Percentiles rank a stretch among this genome's conserved stretches.
phyloP scores from a whole-genome alignment of 192 early-diverging fungal species.

The Mortierella antarctica region DNA sequence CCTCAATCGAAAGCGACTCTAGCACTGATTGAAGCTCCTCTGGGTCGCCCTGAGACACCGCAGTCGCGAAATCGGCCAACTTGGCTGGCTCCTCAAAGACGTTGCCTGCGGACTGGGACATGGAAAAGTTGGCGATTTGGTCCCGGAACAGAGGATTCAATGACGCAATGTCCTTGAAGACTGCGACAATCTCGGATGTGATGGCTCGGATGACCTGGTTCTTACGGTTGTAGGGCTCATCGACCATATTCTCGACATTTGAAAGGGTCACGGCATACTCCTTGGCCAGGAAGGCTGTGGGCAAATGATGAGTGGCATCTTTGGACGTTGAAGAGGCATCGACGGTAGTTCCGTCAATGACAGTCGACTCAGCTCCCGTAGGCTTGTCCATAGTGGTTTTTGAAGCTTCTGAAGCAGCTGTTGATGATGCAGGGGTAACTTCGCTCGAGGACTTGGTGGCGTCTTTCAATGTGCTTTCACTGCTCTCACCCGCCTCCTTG shows the following conservation, averaged over 20 bases:
- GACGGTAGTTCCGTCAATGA: conserved; percentile 28
- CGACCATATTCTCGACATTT: conserved; percentile 89
- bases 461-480: conserved; percentile 17
- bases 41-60: conserved; percentile 93
- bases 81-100: conserved; percentile 95
- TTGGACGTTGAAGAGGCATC: conserved; percentile 7
- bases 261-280: conserved; percentile 87
- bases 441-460: conserved; percentile 13
- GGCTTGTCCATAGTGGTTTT: conserved; percentile 5
- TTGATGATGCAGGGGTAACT: conserved; percentile 22
- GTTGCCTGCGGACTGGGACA: conserved; percentile 94
- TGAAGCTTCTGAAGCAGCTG: conserved; percentile 12
- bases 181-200: conserved; percentile 94
- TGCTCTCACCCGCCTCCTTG: conserved; percentile 36
- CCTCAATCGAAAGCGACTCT: conserved; percentile 89
- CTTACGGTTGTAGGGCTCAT: conserved; percentile 87
- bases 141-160: conserved; percentile 97
- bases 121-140: conserved; percentile 97
- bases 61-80: conserved; percentile 97
- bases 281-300: conserved; percentile 58
- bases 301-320: conserved; percentile 18
- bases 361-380: conserved; percentile 15
- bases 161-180: conserved; percentile 95
- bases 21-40: conserved; percentile 92
- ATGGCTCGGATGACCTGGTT: conserved; percentile 90